Evolutionary conservation across 768 basidiomycete genomes (phyloP), one percentile per base, ranked within the genome.

Genomic region (Krasilnikovozyma curviuscula): DNA sequence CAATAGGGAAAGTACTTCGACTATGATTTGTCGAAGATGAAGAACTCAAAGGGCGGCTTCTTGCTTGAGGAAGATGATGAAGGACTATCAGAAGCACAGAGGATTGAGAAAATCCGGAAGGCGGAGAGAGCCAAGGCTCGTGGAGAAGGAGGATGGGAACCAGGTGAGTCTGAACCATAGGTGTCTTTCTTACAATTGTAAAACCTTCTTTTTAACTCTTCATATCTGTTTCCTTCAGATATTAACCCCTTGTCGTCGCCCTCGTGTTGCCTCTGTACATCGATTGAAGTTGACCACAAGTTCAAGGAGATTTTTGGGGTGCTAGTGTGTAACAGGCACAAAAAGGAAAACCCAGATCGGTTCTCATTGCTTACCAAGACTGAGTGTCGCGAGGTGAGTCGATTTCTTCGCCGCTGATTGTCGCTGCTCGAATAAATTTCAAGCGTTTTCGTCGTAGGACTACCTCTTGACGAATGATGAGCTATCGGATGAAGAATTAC

Each of bases 291-390:
- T 46, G 91, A 98, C 63, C 74, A 76, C 49, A 76, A 74, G 2
- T 83, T 76, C 61, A 82, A 79, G 56, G 62, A 64, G 57, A 76
- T 84, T 28, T 97, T 97, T 59, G 72, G 76, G 21, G 80, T 80
- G 62, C 64, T 77, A 14, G 83, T 97, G 1, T 98, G 93, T 67
- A 79, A 81, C 57, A 74, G 72, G 51, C 95, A 89, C 65, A 86
- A 89, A 68, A 78, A 88, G 57, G 77, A 79, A 50, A 72, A 76
- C 47, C 83, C 88, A 7, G 89, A 95, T 58, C 83, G 79, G 64
- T 98, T 93, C 61, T 83, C 85, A 61, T 69, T 98, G 7, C 65
- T 98, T 48, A 98, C 93, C 6, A 98, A 98, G 69, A 95, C 93
- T 0, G 93, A 98, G 66, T 97, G 91, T 65, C 93, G 89, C 66